Conservation (phyloP, 2,329 filamentous ascomycete species). For the Colletotrichum cuscutae region DNA sequence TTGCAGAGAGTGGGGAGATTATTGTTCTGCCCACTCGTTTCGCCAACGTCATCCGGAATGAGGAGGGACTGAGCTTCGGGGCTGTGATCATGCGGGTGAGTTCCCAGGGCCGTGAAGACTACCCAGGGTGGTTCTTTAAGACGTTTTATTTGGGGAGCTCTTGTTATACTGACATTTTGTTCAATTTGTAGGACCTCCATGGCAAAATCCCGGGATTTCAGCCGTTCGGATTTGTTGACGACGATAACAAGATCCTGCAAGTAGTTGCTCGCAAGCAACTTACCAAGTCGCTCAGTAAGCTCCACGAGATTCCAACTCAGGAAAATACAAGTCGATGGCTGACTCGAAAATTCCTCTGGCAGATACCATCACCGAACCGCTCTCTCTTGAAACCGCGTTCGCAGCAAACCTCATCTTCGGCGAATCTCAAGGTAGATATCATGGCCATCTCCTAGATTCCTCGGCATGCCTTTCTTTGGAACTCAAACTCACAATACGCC, state of each 20-base stretch:
- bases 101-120: no score
- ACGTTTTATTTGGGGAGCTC: neutral
- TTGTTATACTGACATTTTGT: neutral
- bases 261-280: constrained; percentile 2
- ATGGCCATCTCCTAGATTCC: no score
- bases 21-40: neutral
- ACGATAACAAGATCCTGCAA: neutral
- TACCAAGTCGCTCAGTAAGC: neutral
- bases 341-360: no score
- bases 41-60: neutral
- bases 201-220: neutral
- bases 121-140: neutral
- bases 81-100: neutral
- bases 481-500: no score
- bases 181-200: neutral
- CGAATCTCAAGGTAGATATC: neutral
- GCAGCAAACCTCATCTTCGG: neutral
- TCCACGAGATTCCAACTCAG: no score
- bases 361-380: neutral
- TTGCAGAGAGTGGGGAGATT: neutral
- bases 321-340: no score
- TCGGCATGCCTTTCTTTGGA: no score
- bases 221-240: neutral
- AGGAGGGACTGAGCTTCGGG: neutral
- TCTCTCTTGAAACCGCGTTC: neutral